A percentile compares a stretch with the other conserved stretches of the same genome.
Conservation (phyloP, 2,329 filamentous ascomycete species). For the Apiospora marii region DNA sequence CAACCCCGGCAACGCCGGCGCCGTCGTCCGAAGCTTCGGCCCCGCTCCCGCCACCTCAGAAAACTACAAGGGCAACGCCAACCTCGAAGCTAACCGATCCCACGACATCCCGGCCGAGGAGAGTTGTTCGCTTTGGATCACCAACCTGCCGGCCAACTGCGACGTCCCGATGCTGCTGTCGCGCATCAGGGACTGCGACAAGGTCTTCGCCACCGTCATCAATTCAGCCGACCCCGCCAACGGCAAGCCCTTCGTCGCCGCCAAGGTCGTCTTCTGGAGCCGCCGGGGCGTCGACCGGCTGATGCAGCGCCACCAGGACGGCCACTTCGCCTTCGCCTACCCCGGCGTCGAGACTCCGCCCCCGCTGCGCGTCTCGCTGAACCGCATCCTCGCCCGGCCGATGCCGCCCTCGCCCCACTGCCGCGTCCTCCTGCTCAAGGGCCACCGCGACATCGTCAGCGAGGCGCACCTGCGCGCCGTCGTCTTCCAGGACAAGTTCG, state of each 20-base stretch:
- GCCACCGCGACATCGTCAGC: conserved; percentile 54
- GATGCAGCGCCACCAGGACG: conserved; percentile 52
- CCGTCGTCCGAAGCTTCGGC: not conserved
- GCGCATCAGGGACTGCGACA: conserved; percentile 54
- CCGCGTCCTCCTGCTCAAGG: conserved; percentile 60
- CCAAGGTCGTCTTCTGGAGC: conserved; percentile 54
- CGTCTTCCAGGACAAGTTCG: conserved; percentile 53
- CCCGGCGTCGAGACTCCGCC: too few species aligned
- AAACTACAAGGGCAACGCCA: conserved; percentile 48
- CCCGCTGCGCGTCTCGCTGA: conserved; percentile 37
- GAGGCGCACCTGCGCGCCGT: conserved; percentile 46
- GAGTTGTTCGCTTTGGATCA: conserved; percentile 63
- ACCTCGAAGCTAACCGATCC: conserved; percentile 46
- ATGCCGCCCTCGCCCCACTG: conserved; percentile 41
- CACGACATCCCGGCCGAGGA: conserved; percentile 48
- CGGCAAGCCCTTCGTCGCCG: conserved; percentile 41
- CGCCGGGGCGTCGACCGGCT: conserved; percentile 57
- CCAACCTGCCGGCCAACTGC: conserved; percentile 55
- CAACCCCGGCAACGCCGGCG: not conserved
- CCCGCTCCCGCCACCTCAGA: not conserved
- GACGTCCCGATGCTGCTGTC: conserved; percentile 53
- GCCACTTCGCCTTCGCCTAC: conserved; percentile 48
- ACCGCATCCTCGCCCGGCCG: conserved; percentile 55
- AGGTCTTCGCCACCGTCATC: conserved; percentile 60
- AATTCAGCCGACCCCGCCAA: conserved; percentile 48